Base-by-base conservation (phyloP, 2,329 filamentous ascomycete genomes). In the Pseudocercospora pini-densiflorae region DNA sequence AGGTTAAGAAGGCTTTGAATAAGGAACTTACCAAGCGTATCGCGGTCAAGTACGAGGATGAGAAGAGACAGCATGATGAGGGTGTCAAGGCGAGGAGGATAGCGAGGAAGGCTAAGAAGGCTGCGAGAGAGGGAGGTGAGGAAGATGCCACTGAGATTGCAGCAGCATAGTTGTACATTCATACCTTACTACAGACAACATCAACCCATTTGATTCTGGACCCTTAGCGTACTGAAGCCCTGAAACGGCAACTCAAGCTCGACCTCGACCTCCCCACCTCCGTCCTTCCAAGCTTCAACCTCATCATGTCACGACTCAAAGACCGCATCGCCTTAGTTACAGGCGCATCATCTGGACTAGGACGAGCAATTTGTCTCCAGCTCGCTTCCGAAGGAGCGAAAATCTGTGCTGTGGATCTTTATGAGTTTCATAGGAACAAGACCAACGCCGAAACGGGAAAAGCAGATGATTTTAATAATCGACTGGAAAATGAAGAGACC, bases 391-490 rank as follows among this genome's bases (percentile, higher is more conserved):
- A 77, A 65, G 75, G 75, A 49, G 75, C 75, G 27, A 70, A 72
- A 23, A 64, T 77, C 12, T 72, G 70, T 62, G 70, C 71, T 61
- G 74, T 76, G 9, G 78, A 79, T 61, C 68, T 78, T 14, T 76
- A 75, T 63, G 72, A 73, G 14, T 66, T 59, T 6, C 72, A 73
- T 2, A 71, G 76, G 49, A 76, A 76, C 65, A 61, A 70, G 31
- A 71, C 72, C 31, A 74, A 78, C 40, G 58, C 71, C 9, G 29
- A 24, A 0, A 77, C 75, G 14, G 74, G 75, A 58, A 77, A 76
- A 66, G 76, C 76, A 6, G 74, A 76, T 64, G 68, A 73, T 43
- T 70, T 72, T 55, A 68, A 75, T 64, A 73, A 77, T 62, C 74
- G 76, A 19, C 49, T 70, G 24, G 54, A 69, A 19, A 61, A 51